Evolutionary conservation across 1,284 basidiomycete species (phyloP).

Genomic region (Phlebopus sp.): DNA sequence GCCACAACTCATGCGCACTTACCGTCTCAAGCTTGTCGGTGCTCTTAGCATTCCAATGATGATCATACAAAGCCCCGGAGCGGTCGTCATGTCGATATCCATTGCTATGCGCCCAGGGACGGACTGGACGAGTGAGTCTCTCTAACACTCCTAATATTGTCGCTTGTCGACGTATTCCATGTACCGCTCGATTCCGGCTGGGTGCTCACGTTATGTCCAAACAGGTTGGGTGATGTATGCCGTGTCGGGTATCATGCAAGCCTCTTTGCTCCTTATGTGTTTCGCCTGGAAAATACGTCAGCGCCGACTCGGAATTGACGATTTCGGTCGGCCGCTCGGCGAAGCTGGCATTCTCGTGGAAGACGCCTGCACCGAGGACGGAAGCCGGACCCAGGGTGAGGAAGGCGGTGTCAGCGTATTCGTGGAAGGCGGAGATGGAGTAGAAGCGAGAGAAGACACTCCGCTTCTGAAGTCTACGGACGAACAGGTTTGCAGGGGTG

Average conservation of each 20-base stretch:
- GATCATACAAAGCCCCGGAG: slow-evolving; percentile 92
- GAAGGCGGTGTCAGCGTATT: slow-evolving; percentile 17
- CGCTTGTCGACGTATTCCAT: neutral
- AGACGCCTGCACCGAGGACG: slow-evolving; percentile 6
- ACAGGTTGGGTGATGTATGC: slow-evolving; percentile 83
- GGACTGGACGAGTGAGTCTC: slow-evolving; percentile 76
- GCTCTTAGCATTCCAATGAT: slow-evolving; percentile 93
- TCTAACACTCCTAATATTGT: neutral
- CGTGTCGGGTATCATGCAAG: slow-evolving; percentile 86
- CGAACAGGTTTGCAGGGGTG: slow-evolving; percentile 18
- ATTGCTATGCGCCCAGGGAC: slow-evolving; percentile 69
- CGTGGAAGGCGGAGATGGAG: slow-evolving; percentile 23
- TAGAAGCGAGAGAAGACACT: slow-evolving; percentile 18
- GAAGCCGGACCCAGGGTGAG: slow-evolving; percentile 6
- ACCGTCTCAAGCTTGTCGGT: slow-evolving; percentile 77
- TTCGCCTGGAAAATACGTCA: slow-evolving; percentile 79
- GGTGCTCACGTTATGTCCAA: too few relatives aligned
- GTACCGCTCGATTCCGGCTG: too few relatives aligned
- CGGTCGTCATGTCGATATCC: slow-evolving; percentile 83
- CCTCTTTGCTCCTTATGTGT: slow-evolving; percentile 77
- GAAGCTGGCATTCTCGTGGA: neutral
- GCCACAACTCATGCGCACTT: slow-evolving; percentile 86
- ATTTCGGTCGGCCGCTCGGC: slow-evolving; percentile 76
- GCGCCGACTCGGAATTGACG: slow-evolving; percentile 77
- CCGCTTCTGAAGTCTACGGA: slow-evolving; percentile 27